Evolutionary conservation across 1,139 yeast species (phyloP), one percentile per base, ranked within the genome.

Genomic region (Kurtzmaniella quercitrusa): DNA sequence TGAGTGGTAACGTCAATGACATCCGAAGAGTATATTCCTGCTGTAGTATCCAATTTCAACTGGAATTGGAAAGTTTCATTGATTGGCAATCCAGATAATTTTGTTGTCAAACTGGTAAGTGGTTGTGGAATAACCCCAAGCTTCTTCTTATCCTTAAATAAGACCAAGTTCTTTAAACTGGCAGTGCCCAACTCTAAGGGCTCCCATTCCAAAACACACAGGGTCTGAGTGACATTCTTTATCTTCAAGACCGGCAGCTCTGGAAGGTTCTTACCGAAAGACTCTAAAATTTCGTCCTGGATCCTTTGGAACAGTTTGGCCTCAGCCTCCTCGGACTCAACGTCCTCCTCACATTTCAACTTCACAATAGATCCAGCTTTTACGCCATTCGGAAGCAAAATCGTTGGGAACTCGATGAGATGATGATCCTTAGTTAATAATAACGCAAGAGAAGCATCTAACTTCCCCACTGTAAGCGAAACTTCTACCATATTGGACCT

Each of bases 191-290:
- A 68, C 42, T 86, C 82, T 44, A 93, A 70, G 16, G 82, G 78
- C 49, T 89, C 96, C 98, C 98, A 93, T 60, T 88, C 95, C 49
- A 93, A 74, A 30, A 91, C 97, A 60, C 95, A 88, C 45, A 94
- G 83, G 0, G 99, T 93, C 61, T 94, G 98, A 2, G 98, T 93
- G 38, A 85, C 82, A 58, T 93, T 93, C 45, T 80, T 76, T 34
- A 84, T 71, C 45, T 77, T 75, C 50, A 93, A 73, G n/a, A 69
- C 70, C 0, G 98, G 99, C 1, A 75, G 57, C 47, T 75, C 60
- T 14, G 99, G 98, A 50, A 79, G 76, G 46, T 79, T 71, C 22
- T 77, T 74, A 30, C 97, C 97, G 60, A 85, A 93, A 3, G 82
- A 71, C 35, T 71, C 68, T 47, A 84, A 70, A 43, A 93, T 88